These are phyloP conservation scores for Drosera capensis DNA, from an alignment of 148 eudicot species.

Conservation along the genomic window DNA sequence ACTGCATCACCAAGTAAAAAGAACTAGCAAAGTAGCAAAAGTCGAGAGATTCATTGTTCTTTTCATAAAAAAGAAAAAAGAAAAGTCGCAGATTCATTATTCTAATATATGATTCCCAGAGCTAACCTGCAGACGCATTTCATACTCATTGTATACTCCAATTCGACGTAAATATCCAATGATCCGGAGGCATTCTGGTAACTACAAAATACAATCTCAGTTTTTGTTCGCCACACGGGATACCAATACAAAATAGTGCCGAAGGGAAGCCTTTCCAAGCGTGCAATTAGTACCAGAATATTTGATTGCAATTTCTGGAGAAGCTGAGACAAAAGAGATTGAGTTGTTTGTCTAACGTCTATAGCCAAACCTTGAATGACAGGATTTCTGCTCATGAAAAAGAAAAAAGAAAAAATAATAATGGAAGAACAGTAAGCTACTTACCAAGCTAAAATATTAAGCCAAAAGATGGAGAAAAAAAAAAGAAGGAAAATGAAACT, in stretches of 20 bases:
- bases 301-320: constrained; percentile 87
- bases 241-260: not conserved
- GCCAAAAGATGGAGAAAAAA: constrained; percentile 3
- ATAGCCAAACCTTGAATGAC: constrained; percentile 79
- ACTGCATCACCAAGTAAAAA: not conserved
- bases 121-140: constrained; percentile 90
- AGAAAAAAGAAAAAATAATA: constrained; percentile 5
- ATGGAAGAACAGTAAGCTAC: constrained; percentile 3
- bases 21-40: not conserved
- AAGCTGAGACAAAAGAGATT: constrained; percentile 90
- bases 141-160: constrained; percentile 87
- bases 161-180: constrained; percentile 94
- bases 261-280: not conserved
- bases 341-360: constrained; percentile 86
- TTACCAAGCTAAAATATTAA: constrained; percentile 2
- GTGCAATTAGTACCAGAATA: constrained; percentile 49
- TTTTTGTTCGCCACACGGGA: constrained; percentile 1
- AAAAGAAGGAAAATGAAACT: constrained; percentile 19
- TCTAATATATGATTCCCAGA: not conserved
- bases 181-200: constrained; percentile 95
- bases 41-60: too few species aligned
- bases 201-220: constrained; percentile 28
- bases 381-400: constrained; percentile 34
- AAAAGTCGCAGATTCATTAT: not conserved
- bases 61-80: not conserved